Evolutionary conservation across 371 early-diverging fungal genomes (phyloP).

Genomic region (Zopfochytrium polystomum): DNA sequence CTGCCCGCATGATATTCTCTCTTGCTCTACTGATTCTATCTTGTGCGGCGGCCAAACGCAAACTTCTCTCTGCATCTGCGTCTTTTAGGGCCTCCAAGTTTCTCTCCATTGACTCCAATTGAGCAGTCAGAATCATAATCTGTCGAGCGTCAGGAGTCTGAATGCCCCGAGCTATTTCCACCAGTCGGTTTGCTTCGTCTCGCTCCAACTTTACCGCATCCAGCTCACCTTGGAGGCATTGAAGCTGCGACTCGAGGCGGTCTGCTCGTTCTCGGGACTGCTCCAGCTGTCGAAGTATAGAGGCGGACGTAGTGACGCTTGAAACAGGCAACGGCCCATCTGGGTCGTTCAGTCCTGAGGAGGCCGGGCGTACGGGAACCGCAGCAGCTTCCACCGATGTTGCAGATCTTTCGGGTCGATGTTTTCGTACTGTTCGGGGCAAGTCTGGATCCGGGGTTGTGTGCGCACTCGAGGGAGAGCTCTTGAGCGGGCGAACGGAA

Average conservation of each 20-base stretch:
- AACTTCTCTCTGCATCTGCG: not conserved
- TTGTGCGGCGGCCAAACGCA: too few relatives aligned
- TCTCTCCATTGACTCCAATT: not conserved
- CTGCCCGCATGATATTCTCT: too few relatives aligned
- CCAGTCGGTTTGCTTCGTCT: not conserved
- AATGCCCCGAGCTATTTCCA: not conserved
- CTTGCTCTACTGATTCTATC: too few relatives aligned
- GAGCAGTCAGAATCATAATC: not conserved
- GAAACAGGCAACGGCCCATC: too few relatives aligned
- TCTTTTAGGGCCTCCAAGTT: not conserved
- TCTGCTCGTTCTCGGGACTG: not conserved
- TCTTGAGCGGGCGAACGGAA: not conserved
- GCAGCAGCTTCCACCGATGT: too few relatives aligned
- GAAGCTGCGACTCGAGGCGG: not conserved
- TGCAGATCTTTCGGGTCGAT: too few relatives aligned
- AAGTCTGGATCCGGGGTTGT: too few relatives aligned
- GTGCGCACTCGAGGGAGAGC: too few relatives aligned
- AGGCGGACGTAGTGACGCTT: too few relatives aligned
- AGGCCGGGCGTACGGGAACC: too few relatives aligned
- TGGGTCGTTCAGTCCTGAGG: too few relatives aligned
- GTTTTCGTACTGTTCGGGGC: too few relatives aligned
- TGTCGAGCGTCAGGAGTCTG: not conserved
- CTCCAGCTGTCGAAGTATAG: not conserved
- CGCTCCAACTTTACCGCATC: not conserved
- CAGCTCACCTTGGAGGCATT: not conserved